Conservation (phyloP, 208 protist genomes). For the Acanthamoeba lenticulata region DNA sequence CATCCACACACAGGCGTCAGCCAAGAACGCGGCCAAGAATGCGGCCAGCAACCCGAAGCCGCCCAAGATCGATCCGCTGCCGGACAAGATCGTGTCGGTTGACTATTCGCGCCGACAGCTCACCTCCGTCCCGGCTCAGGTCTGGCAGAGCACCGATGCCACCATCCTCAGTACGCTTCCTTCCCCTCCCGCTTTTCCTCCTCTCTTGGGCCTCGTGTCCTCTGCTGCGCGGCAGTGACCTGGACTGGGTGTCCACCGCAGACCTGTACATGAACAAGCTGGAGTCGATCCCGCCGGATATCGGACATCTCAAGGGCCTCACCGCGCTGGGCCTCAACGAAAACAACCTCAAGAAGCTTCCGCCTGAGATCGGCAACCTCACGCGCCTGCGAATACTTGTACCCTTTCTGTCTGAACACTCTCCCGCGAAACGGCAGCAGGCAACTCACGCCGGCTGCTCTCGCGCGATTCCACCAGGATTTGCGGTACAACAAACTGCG, state of each 20-base stretch:
- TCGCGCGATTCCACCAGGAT: too few relatives aligned
- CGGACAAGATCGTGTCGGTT: neutral
- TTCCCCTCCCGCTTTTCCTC: too few relatives aligned
- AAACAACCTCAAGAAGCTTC: constrained; percentile 28
- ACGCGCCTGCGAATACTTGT: neutral
- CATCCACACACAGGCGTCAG: too few relatives aligned
- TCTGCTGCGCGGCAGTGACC: too few relatives aligned
- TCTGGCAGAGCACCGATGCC: constrained; percentile 18
- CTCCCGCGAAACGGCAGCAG: too few relatives aligned
- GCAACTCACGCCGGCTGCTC: too few relatives aligned
- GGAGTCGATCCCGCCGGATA: neutral
- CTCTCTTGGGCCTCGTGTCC: too few relatives aligned
- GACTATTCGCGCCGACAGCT: neutral
- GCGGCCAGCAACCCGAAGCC: neutral
- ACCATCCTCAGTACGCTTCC: constrained; percentile 16
- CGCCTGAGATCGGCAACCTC: neutral
- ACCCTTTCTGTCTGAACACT: too few relatives aligned
- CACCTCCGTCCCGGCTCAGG: neutral
- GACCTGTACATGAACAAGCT: constrained; percentile 40
- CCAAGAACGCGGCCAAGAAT: neutral
- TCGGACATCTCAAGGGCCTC: neutral
- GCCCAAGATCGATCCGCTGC: neutral
- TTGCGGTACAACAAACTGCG: constrained; percentile 34
- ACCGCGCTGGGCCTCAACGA: constrained; percentile 7
- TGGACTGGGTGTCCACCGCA: neutral